phyloP scores from a whole-genome alignment of 1,284 basidiomycete species.

The Cutaneotrichosporon sp. region DNA sequence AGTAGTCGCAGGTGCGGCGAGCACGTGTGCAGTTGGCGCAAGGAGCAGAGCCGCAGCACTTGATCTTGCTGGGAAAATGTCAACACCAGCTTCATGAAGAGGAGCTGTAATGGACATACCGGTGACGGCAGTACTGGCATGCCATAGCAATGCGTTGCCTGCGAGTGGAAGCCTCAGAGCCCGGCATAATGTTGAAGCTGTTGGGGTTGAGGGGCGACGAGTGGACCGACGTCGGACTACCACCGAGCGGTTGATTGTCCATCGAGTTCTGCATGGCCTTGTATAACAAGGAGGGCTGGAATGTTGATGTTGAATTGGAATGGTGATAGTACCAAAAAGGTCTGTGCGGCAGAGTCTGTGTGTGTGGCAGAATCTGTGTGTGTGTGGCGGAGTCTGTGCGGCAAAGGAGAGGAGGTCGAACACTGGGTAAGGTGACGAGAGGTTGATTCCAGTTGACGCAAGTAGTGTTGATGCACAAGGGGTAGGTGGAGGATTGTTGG shows the following conservation, averaged over 20 bases:
- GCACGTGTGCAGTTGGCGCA: slow-evolving; percentile 52
- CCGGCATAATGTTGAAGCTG: slow-evolving; percentile 23
- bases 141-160: slow-evolving; percentile 50
- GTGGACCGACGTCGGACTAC: slow-evolving; percentile 4
- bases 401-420: neutral
- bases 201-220: slow-evolving; percentile 14
- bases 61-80: slow-evolving; percentile 45
- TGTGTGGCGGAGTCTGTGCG: slow-evolving; percentile 3
- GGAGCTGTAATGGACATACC: slow-evolving; percentile 34
- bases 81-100: neutral
- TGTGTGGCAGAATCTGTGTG: no score
- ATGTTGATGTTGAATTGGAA: neutral
- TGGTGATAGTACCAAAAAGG: neutral
- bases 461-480: slow-evolving; percentile 10
- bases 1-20: slow-evolving; percentile 48
- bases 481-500: slow-evolving; percentile 2
- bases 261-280: slow-evolving; percentile 8
- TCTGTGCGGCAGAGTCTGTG: neutral
- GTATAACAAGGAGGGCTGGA: neutral
- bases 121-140: slow-evolving; percentile 50
- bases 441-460: slow-evolving; percentile 9
- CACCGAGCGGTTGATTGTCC: neutral
- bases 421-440: neutral
- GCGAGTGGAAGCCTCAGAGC: slow-evolving; percentile 32
- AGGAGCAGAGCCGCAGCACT: slow-evolving; percentile 49